A percentile compares a stretch with the other conserved stretches of the same genome.
Conservation (phyloP, 1,139 yeast genomes). For the Debaryomycetaceae sp. region DNA sequence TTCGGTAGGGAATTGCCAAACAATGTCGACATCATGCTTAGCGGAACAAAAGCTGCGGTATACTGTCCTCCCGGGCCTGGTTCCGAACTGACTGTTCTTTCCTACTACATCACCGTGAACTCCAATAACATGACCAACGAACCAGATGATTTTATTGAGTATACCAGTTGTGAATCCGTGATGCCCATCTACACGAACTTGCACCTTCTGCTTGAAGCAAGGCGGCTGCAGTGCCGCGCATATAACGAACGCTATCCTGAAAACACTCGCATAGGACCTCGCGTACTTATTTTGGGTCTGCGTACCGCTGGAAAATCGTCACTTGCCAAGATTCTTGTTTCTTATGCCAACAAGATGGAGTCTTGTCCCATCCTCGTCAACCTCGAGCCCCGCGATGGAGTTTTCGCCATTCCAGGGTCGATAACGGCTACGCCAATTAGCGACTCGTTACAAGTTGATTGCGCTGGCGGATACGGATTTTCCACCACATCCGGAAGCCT, state of each 20-base stretch:
- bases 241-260: conserved; percentile 10
- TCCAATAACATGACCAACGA: conserved; percentile 33
- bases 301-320: conserved; percentile 70
- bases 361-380: conserved; percentile 64
- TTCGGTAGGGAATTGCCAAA: conserved; percentile 87
- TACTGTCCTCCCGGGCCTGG: conserved; percentile 51
- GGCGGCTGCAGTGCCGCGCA: conserved; percentile 32
- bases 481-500: conserved; percentile 85
- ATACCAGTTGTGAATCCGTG: conserved; percentile 59
- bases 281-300: conserved; percentile 66
- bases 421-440: conserved; percentile 77
- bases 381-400: conserved; percentile 72
- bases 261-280: conserved; percentile 36
- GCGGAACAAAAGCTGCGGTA: conserved; percentile 45
- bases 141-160: conserved; percentile 37
- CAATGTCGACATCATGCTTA: conserved; percentile 51
- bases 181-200: conserved; percentile 56
- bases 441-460: conserved; percentile 70
- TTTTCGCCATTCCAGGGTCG: conserved; percentile 75
- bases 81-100: conserved; percentile 36
- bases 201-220: conserved; percentile 65
- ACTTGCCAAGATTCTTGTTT: conserved; percentile 52
- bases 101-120: conserved; percentile 38
- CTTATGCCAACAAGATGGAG: conserved; percentile 69
- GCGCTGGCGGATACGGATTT: conserved; percentile 67